A percentile compares a stretch with the other conserved stretches of the same genome.
Evolutionary conservation across 805 yeast species (phyloP).

Genomic region (Barnettozyma sucrosica): DNA sequence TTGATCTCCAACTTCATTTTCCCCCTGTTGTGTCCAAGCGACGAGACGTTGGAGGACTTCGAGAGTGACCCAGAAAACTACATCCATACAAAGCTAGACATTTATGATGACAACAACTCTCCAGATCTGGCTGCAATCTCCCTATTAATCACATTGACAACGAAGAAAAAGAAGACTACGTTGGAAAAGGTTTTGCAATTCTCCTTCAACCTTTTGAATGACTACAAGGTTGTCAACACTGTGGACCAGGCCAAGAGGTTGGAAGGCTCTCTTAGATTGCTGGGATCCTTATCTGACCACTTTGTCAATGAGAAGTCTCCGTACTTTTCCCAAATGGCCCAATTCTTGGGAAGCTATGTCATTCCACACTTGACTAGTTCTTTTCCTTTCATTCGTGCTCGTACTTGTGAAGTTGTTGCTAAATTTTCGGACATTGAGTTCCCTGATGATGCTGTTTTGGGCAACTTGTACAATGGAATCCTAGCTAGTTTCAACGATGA

Average conservation of each 20-base stretch:
- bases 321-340: conserved; percentile 58
- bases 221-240: conserved; percentile 27
- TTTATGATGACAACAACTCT: conserved; percentile 53
- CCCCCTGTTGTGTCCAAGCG: conserved; percentile 69
- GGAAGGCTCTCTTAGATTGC: conserved; percentile 75
- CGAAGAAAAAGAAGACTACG: conserved; percentile 56
- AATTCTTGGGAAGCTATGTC: conserved; percentile 54
- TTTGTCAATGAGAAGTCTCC: conserved; percentile 52
- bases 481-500: conserved; percentile 35
- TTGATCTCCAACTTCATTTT: conserved; percentile 67
- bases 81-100: conserved; percentile 64
- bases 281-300: conserved; percentile 66
- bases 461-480: conserved; percentile 41
- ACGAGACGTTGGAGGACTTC: conserved; percentile 63
- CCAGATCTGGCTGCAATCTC: conserved; percentile 79
- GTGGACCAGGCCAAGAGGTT: conserved; percentile 55
- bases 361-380: conserved; percentile 65
- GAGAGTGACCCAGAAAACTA: conserved; percentile 88
- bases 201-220: conserved; percentile 43
- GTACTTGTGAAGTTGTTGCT: conserved; percentile 62
- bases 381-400: conserved; percentile 65
- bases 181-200: conserved; percentile 57
- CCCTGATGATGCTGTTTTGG: conserved; percentile 31
- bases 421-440: conserved; percentile 61
- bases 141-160: conserved; percentile 64